phyloP scores from a whole-genome alignment of 768 basidiomycete species.

The Auriscalpium microsporum region DNA sequence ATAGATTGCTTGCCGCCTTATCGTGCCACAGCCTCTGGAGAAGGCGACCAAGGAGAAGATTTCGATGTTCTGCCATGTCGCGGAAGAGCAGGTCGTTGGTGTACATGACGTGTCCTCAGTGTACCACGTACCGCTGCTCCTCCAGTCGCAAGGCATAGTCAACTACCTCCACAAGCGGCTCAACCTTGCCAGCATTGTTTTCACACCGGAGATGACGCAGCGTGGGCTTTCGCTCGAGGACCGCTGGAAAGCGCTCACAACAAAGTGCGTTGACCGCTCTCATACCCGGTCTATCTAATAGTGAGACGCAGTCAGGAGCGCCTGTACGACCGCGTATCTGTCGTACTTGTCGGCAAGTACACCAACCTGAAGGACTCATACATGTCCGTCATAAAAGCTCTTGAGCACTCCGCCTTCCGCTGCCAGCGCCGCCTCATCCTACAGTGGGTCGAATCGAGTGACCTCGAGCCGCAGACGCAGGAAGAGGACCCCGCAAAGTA shows the following conservation, averaged over 20 bases:
- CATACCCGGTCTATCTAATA: not conserved
- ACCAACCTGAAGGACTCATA: conserved; percentile 96
- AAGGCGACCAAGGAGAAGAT: conserved; percentile 89
- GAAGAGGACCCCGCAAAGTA: conserved; percentile 76
- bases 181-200: conserved; percentile 50
- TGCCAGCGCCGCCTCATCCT: conserved; percentile 78
- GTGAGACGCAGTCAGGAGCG: conserved; percentile 70
- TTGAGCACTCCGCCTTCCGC: conserved; percentile 95
- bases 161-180: conserved; percentile 75
- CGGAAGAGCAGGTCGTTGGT: conserved; percentile 81
- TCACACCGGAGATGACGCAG: conserved; percentile 47
- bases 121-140: conserved; percentile 91
- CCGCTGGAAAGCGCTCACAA: conserved; percentile 79
- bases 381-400: conserved; percentile 94
- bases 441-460: conserved; percentile 94
- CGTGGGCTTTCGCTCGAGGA: conserved; percentile 58
- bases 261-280: conserved; percentile 39
- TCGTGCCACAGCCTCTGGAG: conserved; percentile 74
- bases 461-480: conserved; percentile 79
- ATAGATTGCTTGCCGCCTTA: conserved; percentile 88
- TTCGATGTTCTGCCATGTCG: conserved; percentile 98
- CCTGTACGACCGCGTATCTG: conserved; percentile 78
- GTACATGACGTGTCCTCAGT: conserved; percentile 95
- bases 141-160: conserved; percentile 89
- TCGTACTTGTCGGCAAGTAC: conserved; percentile 96